A percentile compares a stretch with the other conserved stretches of the same genome.
phyloP scores from a whole-genome alignment of 2,329 filamentous ascomycete species.

The Ophiostoma piceae region DNA sequence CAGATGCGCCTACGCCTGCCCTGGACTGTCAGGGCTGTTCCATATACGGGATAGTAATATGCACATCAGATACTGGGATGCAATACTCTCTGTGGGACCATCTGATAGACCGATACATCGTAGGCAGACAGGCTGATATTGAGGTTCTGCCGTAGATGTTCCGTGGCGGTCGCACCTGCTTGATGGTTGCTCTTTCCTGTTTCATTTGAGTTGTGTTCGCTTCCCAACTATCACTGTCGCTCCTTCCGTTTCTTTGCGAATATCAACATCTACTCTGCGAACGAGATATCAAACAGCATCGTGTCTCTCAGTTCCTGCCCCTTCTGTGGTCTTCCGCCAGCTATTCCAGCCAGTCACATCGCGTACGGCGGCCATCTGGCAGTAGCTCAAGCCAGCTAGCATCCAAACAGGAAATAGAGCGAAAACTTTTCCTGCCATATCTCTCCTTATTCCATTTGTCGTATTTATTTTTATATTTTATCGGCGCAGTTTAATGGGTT shows the following conservation, averaged over 20 bases:
- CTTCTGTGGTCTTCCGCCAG: constrained; percentile 17
- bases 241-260: not conserved
- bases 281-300: too few species aligned
- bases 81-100: not conserved
- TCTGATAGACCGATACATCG: not conserved
- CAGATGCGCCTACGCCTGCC: not conserved
- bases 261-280: too few species aligned
- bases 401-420: constrained; percentile 15
- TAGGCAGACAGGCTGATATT: not conserved
- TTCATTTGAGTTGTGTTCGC: not conserved
- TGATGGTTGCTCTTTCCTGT: not conserved
- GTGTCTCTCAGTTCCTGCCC: constrained; percentile 13
- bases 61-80: not conserved
- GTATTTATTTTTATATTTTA: not conserved
- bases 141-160: constrained; percentile 6
- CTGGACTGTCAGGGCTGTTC: constrained; percentile 11
- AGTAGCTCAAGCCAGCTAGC: constrained; percentile 7
- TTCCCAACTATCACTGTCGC: not conserved
- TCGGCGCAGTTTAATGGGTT: not conserved
- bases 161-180: not conserved
- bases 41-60: not conserved
- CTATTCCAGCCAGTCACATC: constrained; percentile 21
- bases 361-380: constrained; percentile 20
- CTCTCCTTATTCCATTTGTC: not conserved
- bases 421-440: constrained; percentile 8